Evolutionary conservation across 805 yeast species (phyloP).

Genomic region (Lachancea mirantina): DNA sequence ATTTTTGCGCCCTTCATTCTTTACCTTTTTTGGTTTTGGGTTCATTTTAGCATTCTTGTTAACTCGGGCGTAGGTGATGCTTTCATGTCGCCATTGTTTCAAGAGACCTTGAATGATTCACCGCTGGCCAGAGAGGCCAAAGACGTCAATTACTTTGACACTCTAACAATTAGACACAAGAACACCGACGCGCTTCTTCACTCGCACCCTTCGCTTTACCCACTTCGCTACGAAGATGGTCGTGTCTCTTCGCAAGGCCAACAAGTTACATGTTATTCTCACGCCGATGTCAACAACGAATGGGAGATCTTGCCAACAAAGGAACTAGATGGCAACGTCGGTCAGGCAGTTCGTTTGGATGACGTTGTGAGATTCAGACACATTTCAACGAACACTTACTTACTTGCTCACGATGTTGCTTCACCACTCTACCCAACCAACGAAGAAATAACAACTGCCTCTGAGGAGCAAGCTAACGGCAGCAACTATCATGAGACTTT

Average conservation of each 20-base stretch:
- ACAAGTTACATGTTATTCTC: constrained; percentile 72
- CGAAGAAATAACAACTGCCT: constrained; percentile 81
- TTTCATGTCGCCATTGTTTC: constrained; percentile 93
- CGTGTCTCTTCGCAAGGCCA: constrained; percentile 91
- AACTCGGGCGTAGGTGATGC: constrained; percentile 94
- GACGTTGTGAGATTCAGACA: constrained; percentile 77
- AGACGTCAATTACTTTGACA: constrained; percentile 68
- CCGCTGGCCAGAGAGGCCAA: constrained; percentile 64
- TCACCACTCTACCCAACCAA: constrained; percentile 89
- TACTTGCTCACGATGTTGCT: constrained; percentile 92
- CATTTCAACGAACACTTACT: constrained; percentile 66
- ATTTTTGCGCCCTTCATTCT: constrained; percentile 74
- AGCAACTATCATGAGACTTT: constrained; percentile 63
- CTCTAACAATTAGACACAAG: constrained; percentile 70
- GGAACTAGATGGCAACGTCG: constrained; percentile 35
- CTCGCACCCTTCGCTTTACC: constrained; percentile 71
- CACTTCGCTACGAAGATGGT: constrained; percentile 92
- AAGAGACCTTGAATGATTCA: constrained; percentile 83
- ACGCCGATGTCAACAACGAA: constrained; percentile 58
- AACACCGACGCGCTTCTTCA: constrained; percentile 75
- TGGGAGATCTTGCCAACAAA: constrained; percentile 77
- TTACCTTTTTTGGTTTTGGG: constrained; percentile 83
- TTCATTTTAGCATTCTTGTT: constrained; percentile 75
- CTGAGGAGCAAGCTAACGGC: constrained; percentile 50
- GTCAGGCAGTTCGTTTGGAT: constrained; percentile 56